A percentile compares a stretch with the other conserved stretches of the same genome.
Evolutionary conservation across 2,329 filamentous ascomycete genomes (phyloP).

Genomic region (Ascochyta clinopodiicola): DNA sequence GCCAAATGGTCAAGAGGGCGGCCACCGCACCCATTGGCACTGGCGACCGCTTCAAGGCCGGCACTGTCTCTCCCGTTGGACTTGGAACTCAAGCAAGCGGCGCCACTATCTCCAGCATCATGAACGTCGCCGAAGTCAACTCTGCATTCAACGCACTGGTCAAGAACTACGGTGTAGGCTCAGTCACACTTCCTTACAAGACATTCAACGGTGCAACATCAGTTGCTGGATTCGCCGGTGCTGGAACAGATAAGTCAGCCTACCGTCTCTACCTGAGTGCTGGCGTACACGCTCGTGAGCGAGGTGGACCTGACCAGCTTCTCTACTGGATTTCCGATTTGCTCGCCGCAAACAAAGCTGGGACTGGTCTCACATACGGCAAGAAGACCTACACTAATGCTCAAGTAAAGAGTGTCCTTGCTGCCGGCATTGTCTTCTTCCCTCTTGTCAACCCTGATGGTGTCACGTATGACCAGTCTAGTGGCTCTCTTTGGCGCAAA

Average conservation of each 20-base stretch:
- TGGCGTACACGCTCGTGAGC: slow-evolving; percentile 64
- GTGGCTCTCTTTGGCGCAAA: slow-evolving; percentile 45
- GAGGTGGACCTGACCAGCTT: slow-evolving; percentile 63
- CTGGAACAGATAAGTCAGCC: slow-evolving; percentile 50
- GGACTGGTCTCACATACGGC: slow-evolving; percentile 60
- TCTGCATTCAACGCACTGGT: slow-evolving; percentile 55
- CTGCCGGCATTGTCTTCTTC: slow-evolving; percentile 61
- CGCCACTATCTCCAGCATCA: slow-evolving; percentile 51
- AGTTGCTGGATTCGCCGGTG: slow-evolving; percentile 55
- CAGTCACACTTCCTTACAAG: slow-evolving; percentile 53
- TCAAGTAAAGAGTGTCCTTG: slow-evolving; percentile 60
- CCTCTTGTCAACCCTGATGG: slow-evolving; percentile 47
- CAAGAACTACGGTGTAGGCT: slow-evolving; percentile 49
- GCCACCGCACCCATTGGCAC: slow-evolving; percentile 43
- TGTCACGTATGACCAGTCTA: slow-evolving; percentile 44
- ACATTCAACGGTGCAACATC: slow-evolving; percentile 54
- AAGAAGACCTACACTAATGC: slow-evolving; percentile 58
- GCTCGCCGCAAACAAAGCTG: slow-evolving; percentile 59
- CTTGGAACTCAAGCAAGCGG: slow-evolving; percentile 50
- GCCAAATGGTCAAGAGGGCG: slow-evolving; percentile 35
- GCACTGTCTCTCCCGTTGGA: slow-evolving; percentile 51
- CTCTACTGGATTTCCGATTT: slow-evolving; percentile 66
- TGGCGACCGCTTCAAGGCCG: slow-evolving; percentile 52
- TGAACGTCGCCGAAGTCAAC: slow-evolving; percentile 56
- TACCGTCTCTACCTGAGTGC: slow-evolving; percentile 60